These are phyloP conservation scores for Penicillium aurantiogriseum DNA, from an alignment of 2,329 filamentous ascomycete species.

Conservation along the genomic window DNA sequence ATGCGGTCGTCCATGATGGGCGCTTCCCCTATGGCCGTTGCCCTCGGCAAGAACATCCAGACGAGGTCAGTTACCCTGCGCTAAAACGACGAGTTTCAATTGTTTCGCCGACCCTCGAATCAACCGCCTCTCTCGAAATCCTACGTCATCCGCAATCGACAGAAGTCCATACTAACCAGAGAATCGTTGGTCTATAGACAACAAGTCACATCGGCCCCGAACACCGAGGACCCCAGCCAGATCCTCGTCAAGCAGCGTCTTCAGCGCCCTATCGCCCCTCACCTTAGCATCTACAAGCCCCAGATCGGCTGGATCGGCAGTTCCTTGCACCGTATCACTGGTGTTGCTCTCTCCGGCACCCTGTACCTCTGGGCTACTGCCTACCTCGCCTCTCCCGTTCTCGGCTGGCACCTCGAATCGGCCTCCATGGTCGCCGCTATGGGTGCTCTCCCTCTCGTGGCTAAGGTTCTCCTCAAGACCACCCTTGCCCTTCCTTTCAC, in stretches of 20 bases:
- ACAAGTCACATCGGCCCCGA: conserved; percentile 31
- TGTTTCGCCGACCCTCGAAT: background rate
- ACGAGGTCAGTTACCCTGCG: conserved; percentile 39
- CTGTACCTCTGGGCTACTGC: conserved; percentile 78
- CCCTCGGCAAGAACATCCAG: conserved; percentile 44
- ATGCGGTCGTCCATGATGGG: conserved; percentile 45
- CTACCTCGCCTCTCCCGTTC: conserved; percentile 75
- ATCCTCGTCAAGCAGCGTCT: conserved; percentile 81
- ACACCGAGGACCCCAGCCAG: conserved; percentile 36
- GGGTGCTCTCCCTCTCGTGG: conserved; percentile 58
- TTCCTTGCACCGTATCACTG: conserved; percentile 81
- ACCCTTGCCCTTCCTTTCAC: conserved; percentile 63
- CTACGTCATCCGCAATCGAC: conserved; percentile 31
- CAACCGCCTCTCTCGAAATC: conserved; percentile 2
- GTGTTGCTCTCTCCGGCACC: conserved; percentile 65
- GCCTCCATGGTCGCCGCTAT: conserved; percentile 64
- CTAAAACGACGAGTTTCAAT: background rate
- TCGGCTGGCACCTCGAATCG: conserved; percentile 69
- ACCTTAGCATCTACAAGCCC: conserved; percentile 80
- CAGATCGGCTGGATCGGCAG: conserved; percentile 82
- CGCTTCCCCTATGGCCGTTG: conserved; percentile 45
- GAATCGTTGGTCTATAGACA: conserved; percentile 24
- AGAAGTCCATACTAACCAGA: conserved; percentile 15
- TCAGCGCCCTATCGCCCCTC: conserved; percentile 77
- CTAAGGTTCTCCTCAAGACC: conserved; percentile 61